Evolutionary conservation across 805 yeast genomes (phyloP).

Genomic region (Metschnikowia dekortorum): DNA sequence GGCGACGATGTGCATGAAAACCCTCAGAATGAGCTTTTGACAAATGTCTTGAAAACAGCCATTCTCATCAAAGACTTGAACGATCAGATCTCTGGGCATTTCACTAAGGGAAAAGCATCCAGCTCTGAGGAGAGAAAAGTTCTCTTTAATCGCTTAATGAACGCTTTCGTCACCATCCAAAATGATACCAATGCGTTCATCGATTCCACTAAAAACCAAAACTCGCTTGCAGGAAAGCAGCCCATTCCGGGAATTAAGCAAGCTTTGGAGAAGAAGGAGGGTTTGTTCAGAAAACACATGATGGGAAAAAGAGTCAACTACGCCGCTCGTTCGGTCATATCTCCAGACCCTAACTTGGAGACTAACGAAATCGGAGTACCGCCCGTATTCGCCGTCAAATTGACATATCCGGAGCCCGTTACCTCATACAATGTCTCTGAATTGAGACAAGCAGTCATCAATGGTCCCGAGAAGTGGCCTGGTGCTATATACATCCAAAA

Average conservation of each 20-base stretch:
- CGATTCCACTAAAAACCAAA: conserved; percentile 86
- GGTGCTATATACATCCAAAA: conserved; percentile 96
- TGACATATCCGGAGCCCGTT: conserved; percentile 98
- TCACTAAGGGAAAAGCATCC: conserved; percentile 44
- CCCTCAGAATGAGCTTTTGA: conserved; percentile 82
- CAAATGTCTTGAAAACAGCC: conserved; percentile 75
- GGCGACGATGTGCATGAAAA: conserved; percentile 97
- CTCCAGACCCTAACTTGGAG: conserved; percentile 97
- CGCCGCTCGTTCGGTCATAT: conserved; percentile 98
- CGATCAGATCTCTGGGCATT: conserved; percentile 66
- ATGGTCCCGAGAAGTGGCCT: conserved; percentile 98
- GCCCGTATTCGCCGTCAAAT: conserved; percentile 92
- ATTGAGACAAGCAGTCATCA: conserved; percentile 88
- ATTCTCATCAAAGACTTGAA: conserved; percentile 82
- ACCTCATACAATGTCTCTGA: conserved; percentile 88
- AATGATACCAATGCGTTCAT: conserved; percentile 92
- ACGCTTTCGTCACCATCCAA: conserved; percentile 90
- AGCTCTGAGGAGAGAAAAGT: conserved; percentile 67
- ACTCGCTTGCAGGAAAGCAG: conserved; percentile 57
- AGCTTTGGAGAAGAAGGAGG: conserved; percentile 97
- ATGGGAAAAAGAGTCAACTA: conserved; percentile 99
- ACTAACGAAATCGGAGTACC: conserved; percentile 99
- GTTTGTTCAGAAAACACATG: conserved; percentile 97
- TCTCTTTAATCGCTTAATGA: conserved; percentile 86
- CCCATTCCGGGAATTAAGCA: conserved; percentile 96